A percentile compares a stretch with the other conserved stretches of the same genome.
Conservation (phyloP, 805 yeast species). For the Starmerella apicola region DNA sequence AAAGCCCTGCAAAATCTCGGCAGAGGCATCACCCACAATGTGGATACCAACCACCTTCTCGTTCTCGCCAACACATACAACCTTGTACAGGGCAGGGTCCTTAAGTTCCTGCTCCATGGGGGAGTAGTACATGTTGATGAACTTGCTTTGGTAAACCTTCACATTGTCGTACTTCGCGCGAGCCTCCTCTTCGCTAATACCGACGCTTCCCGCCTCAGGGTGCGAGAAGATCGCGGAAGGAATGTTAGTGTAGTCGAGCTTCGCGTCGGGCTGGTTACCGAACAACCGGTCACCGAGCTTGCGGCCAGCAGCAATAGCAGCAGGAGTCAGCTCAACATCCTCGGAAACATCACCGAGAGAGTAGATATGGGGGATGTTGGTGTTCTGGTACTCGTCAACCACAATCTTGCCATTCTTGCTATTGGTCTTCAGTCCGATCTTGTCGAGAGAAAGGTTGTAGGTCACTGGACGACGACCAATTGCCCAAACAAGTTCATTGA, state of each 20-base stretch:
- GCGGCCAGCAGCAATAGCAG: constrained; percentile 97
- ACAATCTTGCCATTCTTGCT: constrained; percentile 45
- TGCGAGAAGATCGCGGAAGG: constrained; percentile 97
- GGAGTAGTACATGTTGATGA: constrained; percentile 88
- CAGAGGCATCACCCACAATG: constrained; percentile 76
- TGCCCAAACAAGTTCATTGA: constrained; percentile 84
- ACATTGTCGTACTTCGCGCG: constrained; percentile 58
- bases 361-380: constrained; percentile 56
- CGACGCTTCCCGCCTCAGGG: constrained; percentile 94
- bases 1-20: constrained; percentile 94
- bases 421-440: constrained; percentile 57
- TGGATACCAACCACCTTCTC: constrained; percentile 96
- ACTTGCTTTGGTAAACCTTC: constrained; percentile 70
- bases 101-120: constrained; percentile 56
- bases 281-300: constrained; percentile 82
- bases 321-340: constrained; percentile 89
- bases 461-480: constrained; percentile 75
- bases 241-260: constrained; percentile 73
- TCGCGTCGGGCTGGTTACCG: constrained; percentile 55
- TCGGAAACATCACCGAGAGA: constrained; percentile 94
- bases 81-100: constrained; percentile 77
- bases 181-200: constrained; percentile 72
- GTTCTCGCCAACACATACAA: constrained; percentile 61
- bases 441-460: constrained; percentile 57
- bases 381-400: constrained; percentile 81